Conservation (phyloP, 371 early-diverging fungal species). For the Fennellomyces sp. region DNA sequence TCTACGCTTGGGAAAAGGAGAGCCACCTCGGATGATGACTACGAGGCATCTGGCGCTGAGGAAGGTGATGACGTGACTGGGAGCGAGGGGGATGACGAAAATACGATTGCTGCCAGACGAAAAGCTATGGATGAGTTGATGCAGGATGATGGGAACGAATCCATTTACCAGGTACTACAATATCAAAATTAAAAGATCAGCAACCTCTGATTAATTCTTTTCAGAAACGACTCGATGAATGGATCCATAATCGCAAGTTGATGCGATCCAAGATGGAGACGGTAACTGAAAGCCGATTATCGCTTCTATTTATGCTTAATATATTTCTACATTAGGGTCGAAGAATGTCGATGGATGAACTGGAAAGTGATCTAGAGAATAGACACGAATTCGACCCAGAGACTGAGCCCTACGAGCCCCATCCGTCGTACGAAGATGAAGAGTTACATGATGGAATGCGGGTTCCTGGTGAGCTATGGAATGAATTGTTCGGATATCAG, state of each 20-base stretch:
- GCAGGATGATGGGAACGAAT: slow-evolving; percentile 67
- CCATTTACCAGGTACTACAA: slow-evolving; percentile 42
- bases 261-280: slow-evolving; percentile 39
- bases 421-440: slow-evolving; percentile 66
- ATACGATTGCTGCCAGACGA: slow-evolving; percentile 10
- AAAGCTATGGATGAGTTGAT: slow-evolving; percentile 24
- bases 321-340: background rate
- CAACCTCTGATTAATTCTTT: background rate
- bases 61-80: slow-evolving; percentile 24
- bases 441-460: slow-evolving; percentile 57
- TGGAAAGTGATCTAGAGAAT: slow-evolving; percentile 13
- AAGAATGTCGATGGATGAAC: slow-evolving; percentile 10
- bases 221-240: slow-evolving; percentile 55
- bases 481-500: slow-evolving; percentile 93
- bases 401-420: slow-evolving; percentile 62
- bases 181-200: background rate
- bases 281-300: slow-evolving; percentile 24
- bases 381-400: slow-evolving; percentile 25
- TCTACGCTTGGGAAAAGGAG: slow-evolving; percentile 18
- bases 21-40: slow-evolving; percentile 26
- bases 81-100: slow-evolving; percentile 13
- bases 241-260: slow-evolving; percentile 57
- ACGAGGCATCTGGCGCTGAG: slow-evolving; percentile 11
- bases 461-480: slow-evolving; percentile 87
- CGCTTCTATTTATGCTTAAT: background rate